Evolutionary conservation across 208 protist genomes (phyloP), one percentile per base, ranked within the genome.

Genomic region (Trypanosoma conorhini): DNA sequence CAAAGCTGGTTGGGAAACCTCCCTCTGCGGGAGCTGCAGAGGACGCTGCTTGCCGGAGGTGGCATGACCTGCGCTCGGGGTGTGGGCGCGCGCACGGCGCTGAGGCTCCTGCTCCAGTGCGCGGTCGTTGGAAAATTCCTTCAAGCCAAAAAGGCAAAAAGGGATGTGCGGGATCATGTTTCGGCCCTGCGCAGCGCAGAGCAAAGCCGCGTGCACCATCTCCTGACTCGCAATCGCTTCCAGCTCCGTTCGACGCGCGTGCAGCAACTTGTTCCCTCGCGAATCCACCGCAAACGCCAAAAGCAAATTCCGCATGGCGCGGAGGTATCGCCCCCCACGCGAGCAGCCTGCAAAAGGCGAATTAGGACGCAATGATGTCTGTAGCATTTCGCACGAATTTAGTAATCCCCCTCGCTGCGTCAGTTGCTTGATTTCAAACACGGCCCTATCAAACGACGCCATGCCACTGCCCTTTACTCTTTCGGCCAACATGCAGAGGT

Each of bases 151-250:
- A 22, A 50, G 8, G 31, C 8, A 71, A 40, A 19, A 22, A n/a
- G n/a, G 12, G 42, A 38, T 54, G 2, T 42, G 58, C 15, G 56
- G 59, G 3, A 68, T 19, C 3, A 68, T 38, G 46, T 61, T 30
- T 26, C 65, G 44, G 33, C 72, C 72, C 22, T 72, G 57, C n/a
- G 60, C 60, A 3, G 66, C 65, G 28, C 65, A 48, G 33, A 77
- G 66, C 19, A 77, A 63, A 22, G 58, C 65, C 26, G 72, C 67
- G 40, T 77, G 59, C 52, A 61, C 40, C 42, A 72, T 30, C 59
- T 77, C 72, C n/a, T 63, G 60, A 5, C 40, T 38, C 13, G 60
- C 30, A 2, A 77, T 59, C 51, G 22, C 17, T 40, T 62, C 57
- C 17, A 77, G 66, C 46, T 77, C 56, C 17, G 21, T 26, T 40